Evolutionary conservation across 257 asterid genomes (phyloP), one percentile per base, ranked within the genome.

Genomic region (Gentiana macrophylla): DNA sequence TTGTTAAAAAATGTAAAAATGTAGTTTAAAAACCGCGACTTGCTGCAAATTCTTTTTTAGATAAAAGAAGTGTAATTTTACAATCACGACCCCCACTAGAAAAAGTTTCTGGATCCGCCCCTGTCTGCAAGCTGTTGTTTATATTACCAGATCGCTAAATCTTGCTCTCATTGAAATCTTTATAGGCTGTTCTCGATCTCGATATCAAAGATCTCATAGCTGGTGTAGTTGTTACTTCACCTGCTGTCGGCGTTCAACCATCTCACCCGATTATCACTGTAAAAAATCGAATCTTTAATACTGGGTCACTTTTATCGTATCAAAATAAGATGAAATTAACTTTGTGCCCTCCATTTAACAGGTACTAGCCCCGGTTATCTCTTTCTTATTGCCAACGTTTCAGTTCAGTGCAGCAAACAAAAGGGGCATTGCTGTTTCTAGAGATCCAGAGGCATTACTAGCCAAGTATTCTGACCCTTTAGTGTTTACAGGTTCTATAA

Each of bases 391-490:
- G 52, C 98, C 98, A 43, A 80, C 86, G 67, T 91, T 60, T 46
- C 97, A 91, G 60, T 66, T 88, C 67, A 84, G 93, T 35, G 97
- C 98, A 53, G 98, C 94, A 68, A 91, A 84, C 85, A 85, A 89
- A 70, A 65, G 62, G 72, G 95, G 94, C 4, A 43, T 46, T 0
- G 73, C 55, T 12, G 97, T 89, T 11, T 85, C 91, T 3, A 66
- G 94, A 64, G 97, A 89, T 71, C 94, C 94, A 2, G 81, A 75
- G 33, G 97, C 98, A 41, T 67, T 91, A 33, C 38, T 70, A n/a
- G 94, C 92, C 1, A 91, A 91, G 66, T 91, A 91, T 54, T 91
- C 97, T 0, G 98, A 91, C 50, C 98, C 97, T 35, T 76, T 91
- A 5, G 98, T 88, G 15, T 91, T 85, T 74, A 91, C 97, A 0